phyloP scores from a whole-genome alignment of 1,284 basidiomycete species.

The Caloboletus firmus region DNA sequence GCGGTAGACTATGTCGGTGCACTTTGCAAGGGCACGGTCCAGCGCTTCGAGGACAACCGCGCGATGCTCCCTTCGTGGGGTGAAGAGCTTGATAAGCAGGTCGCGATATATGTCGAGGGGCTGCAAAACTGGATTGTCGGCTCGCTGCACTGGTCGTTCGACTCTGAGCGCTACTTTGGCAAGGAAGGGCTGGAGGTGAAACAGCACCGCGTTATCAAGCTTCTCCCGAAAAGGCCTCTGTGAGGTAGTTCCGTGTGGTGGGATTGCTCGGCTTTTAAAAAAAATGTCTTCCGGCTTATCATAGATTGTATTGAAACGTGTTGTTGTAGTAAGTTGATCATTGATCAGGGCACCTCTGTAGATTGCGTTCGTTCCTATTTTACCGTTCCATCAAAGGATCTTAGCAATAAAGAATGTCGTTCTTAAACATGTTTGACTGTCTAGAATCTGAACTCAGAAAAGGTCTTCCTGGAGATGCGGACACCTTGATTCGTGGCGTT shows the following conservation, averaged over 20 bases:
- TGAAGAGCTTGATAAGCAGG: conserved; percentile 48
- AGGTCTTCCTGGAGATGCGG: neutral
- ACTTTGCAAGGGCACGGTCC: conserved; percentile 49
- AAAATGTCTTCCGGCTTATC: neutral
- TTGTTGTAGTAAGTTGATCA: conserved; percentile 1
- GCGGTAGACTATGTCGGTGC: conserved; percentile 56
- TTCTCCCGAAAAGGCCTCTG: conserved; percentile 39
- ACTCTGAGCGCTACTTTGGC: conserved; percentile 57
- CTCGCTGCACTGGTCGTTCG: conserved; percentile 60
- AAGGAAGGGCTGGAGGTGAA: conserved; percentile 48
- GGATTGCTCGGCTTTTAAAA: neutral
- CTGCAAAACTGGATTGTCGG: conserved; percentile 60
- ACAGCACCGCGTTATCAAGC: conserved; percentile 43
- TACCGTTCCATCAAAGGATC: conserved; percentile 5
- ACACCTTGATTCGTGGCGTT: too few relatives aligned
- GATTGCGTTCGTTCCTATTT: conserved; percentile 9
- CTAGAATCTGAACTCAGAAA: conserved; percentile 2
- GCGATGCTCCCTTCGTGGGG: conserved; percentile 53
- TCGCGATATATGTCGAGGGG: conserved; percentile 49
- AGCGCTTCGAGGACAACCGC: conserved; percentile 46
- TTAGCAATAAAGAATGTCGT: neutral
- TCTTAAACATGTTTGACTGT: conserved; percentile 1
- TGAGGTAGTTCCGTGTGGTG: conserved; percentile 4
- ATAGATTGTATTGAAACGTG: conserved; percentile 14
- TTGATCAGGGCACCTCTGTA: neutral